Evolutionary conservation across 331 rosid species (phyloP), one percentile per base, ranked within the genome.

Genomic region (Prunus yedoensis): DNA sequence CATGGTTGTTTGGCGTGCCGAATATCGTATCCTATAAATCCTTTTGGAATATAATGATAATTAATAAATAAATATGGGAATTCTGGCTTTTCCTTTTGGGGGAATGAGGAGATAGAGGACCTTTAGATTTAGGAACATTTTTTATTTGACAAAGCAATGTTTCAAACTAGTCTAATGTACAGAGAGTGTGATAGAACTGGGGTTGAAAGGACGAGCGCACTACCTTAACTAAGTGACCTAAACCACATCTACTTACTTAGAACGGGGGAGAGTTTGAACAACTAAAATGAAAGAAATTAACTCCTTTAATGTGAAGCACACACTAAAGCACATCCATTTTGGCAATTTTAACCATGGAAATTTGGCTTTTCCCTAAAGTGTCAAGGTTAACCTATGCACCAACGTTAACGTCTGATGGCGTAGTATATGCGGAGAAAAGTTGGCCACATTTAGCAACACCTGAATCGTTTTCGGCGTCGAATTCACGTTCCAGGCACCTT

Each of bases 401-500:
- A 16, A 52, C 25, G n/a, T 38, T 71, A 30, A 70, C 27, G 28
- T 75, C 27, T 35, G 74, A 13, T 66, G 77, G 53, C 1, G 43
- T 38, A 7, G 27, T 57, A 53, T 56, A 51, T 52, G 73, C 59
- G 25, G 72, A 52, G 20, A 66, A 23, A 20, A 52, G n/a, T 54
- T 52, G n/a, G 66, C 74, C 67, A 70, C 63, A 70, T 35, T 69
- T 45, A 69, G 43, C 62, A 57, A 49, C 3, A 43, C 18, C 57
- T 8, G 56, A 68, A 64, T 77, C 25, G 20, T 27, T 73, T 50
- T 72, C 73, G 18, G 51, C 32, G 23, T 77, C 66, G 65, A 81
- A 81, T 20, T 77, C 83, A 59, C 28, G 21, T 50, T 78, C 83
- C 81, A 85, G 71, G 68, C 79, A 56, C 57, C 83, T 70, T 62